Percentiles rank a stretch among this genome's conserved stretches.
These are phyloP conservation scores for Phytophthora lateralis DNA, from an alignment of 352 stramenopile genomes.

Conservation along the genomic window DNA sequence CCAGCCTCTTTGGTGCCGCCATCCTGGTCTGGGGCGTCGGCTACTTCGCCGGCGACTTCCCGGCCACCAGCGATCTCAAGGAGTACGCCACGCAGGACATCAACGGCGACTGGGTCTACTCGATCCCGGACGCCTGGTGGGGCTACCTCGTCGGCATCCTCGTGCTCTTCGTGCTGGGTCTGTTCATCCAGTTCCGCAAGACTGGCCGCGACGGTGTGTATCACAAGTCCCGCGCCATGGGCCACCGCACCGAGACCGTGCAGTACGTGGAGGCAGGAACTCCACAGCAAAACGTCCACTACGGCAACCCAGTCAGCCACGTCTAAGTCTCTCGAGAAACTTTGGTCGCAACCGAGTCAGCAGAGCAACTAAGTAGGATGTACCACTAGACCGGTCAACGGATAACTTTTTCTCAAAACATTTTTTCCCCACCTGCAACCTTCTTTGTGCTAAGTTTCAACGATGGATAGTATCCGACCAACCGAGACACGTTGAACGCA, in stretches of 20 bases:
- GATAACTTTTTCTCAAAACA: constrained; percentile 5
- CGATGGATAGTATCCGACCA: too few relatives aligned
- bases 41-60: constrained; percentile 69
- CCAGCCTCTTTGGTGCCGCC: constrained; percentile 54
- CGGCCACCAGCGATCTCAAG: constrained; percentile 56
- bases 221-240: constrained; percentile 35
- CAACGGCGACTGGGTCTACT: constrained; percentile 57
- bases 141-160: constrained; percentile 57
- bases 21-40: constrained; percentile 62
- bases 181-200: constrained; percentile 70
- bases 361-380: constrained; percentile 17
- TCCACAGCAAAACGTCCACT: constrained; percentile 33
- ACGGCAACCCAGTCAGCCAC: constrained; percentile 39
- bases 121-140: constrained; percentile 66
- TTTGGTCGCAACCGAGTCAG: background rate
- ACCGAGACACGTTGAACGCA: background rate
- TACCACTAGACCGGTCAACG: constrained; percentile 19
- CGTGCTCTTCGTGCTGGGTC: constrained; percentile 56
- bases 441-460: background rate
- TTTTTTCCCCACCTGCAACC: background rate
- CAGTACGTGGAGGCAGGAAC: constrained; percentile 43
- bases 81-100: constrained; percentile 39
- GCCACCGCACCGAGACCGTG: constrained; percentile 21
- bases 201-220: constrained; percentile 42
- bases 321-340: constrained; percentile 24